Percentiles rank a stretch among this genome's conserved stretches.
Conservation (phyloP, 2,329 filamentous ascomycete species). For the Pezicula rhizophila region DNA sequence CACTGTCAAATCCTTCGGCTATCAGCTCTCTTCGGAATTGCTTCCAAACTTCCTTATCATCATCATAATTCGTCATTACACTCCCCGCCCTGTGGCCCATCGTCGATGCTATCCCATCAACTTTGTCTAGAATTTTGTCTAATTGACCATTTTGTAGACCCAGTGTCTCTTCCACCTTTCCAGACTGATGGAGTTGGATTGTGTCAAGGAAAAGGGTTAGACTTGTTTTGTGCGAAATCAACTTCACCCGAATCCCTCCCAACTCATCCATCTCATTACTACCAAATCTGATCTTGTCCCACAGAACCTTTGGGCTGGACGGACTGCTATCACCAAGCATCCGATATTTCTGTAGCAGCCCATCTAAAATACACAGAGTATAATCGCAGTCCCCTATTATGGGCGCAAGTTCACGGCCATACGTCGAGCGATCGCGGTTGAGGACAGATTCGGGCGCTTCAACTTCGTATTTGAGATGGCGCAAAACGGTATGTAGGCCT, state of each 20-base stretch:
- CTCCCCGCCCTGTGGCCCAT: slow-evolving; percentile 38
- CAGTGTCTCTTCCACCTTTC: slow-evolving; percentile 29
- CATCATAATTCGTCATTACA: slow-evolving; percentile 28
- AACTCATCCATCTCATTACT: slow-evolving; percentile 27
- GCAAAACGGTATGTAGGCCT: slow-evolving; percentile 48
- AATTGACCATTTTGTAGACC: slow-evolving; percentile 30
- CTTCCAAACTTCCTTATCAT: slow-evolving; percentile 50
- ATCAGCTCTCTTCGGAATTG: slow-evolving; percentile 53
- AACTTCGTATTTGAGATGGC: slow-evolving; percentile 52
- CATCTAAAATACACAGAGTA: slow-evolving; percentile 48
- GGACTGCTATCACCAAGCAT: slow-evolving; percentile 16
- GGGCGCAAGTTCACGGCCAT: slow-evolving; percentile 42
- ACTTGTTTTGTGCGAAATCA: slow-evolving; percentile 45
- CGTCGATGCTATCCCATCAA: slow-evolving; percentile 49
- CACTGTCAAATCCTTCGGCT: slow-evolving; percentile 50
- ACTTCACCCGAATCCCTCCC: slow-evolving; percentile 30
- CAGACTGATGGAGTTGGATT: slow-evolving; percentile 45
- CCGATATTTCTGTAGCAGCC: slow-evolving; percentile 42
- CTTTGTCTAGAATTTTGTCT: slow-evolving; percentile 53
- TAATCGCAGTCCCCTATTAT: slow-evolving; percentile 51
- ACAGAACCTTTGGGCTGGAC: slow-evolving; percentile 12
- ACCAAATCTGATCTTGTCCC: slow-evolving; percentile 23
- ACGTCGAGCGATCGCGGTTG: slow-evolving; percentile 38
- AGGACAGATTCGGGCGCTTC: slow-evolving; percentile 51
- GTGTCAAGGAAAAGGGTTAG: slow-evolving; percentile 53